Conservation (phyloP, 441 rosid genomes). For the Brassica balearica region DNA sequence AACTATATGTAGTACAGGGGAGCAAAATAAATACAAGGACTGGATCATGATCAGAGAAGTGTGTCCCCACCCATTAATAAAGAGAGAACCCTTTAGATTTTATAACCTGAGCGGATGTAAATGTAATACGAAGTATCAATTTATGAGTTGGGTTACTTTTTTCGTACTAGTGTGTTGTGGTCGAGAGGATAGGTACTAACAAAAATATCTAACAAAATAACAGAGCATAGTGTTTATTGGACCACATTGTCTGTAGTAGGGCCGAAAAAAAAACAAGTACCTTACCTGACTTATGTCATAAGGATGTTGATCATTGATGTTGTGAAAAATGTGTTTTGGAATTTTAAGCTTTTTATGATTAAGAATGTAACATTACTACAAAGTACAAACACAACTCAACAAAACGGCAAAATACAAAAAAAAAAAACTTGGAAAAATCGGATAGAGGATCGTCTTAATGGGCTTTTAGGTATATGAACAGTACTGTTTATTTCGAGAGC, state of each 20-base stretch:
- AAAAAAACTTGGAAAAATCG: slow-evolving; percentile 6
- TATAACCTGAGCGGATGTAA: slow-evolving; percentile 36
- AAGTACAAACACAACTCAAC: slow-evolving; percentile 17
- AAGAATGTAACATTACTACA: not conserved
- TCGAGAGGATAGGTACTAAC: slow-evolving; percentile 25
- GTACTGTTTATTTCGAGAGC: slow-evolving; percentile 71
- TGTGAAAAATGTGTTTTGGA: slow-evolving; percentile 26
- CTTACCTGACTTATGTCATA: slow-evolving; percentile 33
- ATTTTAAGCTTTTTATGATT: not conserved
- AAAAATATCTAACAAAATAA: slow-evolving; percentile 24
- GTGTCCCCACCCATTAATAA: slow-evolving; percentile 27
- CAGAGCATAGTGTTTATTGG: not conserved
- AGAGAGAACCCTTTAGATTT: slow-evolving; percentile 26
- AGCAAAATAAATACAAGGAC: slow-evolving; percentile 24
- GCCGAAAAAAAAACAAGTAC: slow-evolving; percentile 15
- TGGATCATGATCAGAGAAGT: slow-evolving; percentile 25
- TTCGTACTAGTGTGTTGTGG: slow-evolving; percentile 32
- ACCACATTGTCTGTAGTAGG: not conserved
- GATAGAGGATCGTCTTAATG: slow-evolving; percentile 11
- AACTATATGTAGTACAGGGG: slow-evolving; percentile 24
- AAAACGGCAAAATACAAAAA: not conserved
- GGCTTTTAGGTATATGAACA: slow-evolving; percentile 34
- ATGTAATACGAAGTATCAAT: slow-evolving; percentile 27
- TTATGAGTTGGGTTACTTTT: slow-evolving; percentile 38
- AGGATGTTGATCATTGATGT: slow-evolving; percentile 11